These are phyloP conservation scores for Trametes villosa DNA, from an alignment of 768 basidiomycete genomes.

Conservation along the genomic window DNA sequence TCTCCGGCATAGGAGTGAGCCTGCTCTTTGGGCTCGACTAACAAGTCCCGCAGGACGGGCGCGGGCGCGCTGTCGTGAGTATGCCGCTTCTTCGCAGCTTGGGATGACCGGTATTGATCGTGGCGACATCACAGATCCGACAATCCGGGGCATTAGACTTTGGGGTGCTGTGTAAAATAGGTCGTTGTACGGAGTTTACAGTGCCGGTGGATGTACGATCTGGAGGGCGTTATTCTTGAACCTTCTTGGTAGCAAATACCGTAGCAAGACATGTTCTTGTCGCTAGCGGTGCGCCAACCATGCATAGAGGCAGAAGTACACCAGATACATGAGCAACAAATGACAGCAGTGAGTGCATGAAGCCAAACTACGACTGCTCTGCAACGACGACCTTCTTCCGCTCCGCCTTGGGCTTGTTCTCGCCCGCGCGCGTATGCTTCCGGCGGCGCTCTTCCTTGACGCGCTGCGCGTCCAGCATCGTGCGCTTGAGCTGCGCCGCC, in stretches of 20 bases:
- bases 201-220: too few relatives aligned
- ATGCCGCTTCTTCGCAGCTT: neutral
- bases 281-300: too few relatives aligned
- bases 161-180: too few relatives aligned
- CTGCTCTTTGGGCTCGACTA: constrained; percentile 12
- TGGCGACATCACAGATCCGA: too few relatives aligned
- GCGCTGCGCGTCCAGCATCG: constrained; percentile 87
- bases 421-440: constrained; percentile 85
- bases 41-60: neutral
- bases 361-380: constrained; percentile 64
- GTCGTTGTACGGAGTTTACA: too few relatives aligned
- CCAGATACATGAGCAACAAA: neutral
- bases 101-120: too few relatives aligned
- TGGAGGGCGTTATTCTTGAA: too few relatives aligned
- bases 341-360: neutral
- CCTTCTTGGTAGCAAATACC: too few relatives aligned
- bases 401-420: constrained; percentile 88
- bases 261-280: too few relatives aligned
- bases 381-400: constrained; percentile 84
- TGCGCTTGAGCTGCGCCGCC: constrained; percentile 83
- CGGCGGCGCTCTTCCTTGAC: constrained; percentile 94
- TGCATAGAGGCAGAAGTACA: neutral
- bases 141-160: too few relatives aligned
- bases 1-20: neutral
- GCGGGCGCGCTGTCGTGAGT: neutral